These are phyloP conservation scores for Talinum fruticosum DNA, from an alignment of 148 eudicot species.

Conservation along the genomic window DNA sequence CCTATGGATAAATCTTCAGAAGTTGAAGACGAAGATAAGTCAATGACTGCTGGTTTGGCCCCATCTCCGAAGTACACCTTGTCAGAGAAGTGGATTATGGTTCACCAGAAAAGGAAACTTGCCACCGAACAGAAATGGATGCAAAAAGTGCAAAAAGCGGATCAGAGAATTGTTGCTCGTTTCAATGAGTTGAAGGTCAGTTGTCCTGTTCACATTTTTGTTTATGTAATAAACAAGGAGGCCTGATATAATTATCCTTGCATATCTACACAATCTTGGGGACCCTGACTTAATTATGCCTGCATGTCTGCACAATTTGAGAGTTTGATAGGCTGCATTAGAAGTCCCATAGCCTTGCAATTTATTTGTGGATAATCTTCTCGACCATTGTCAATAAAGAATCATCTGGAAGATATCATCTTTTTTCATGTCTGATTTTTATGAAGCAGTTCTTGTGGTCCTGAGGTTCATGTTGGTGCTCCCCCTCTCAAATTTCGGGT, in stretches of 20 bases:
- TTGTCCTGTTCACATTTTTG: not conserved
- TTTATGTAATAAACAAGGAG: not conserved
- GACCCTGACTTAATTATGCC: not conserved
- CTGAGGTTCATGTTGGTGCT: not conserved
- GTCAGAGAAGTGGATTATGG: conserved; percentile 79
- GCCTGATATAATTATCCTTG: not conserved
- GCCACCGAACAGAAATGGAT: conserved; percentile 55
- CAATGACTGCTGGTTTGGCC: conserved; percentile 33
- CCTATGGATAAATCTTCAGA: conserved; percentile 33
- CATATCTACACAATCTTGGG: not conserved
- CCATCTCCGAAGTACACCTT: conserved; percentile 66
- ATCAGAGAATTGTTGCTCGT: conserved; percentile 57
- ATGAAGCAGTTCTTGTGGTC: not conserved
- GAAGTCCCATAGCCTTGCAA: no score
- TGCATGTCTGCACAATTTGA: not conserved
- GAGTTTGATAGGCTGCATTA: not conserved
- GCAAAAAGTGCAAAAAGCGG: conserved; percentile 65
- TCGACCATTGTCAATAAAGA: not conserved
- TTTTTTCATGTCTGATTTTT: not conserved
- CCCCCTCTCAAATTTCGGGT: not conserved
- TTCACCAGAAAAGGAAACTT: conserved; percentile 62
- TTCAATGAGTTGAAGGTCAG: conserved; percentile 78
- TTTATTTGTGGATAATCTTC: not conserved
- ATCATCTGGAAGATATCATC: not conserved
- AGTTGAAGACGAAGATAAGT: conserved; percentile 46